Evolutionary conservation across 1,139 yeast genomes (phyloP).

Genomic region (Kurtzmaniella quercitrusa): DNA sequence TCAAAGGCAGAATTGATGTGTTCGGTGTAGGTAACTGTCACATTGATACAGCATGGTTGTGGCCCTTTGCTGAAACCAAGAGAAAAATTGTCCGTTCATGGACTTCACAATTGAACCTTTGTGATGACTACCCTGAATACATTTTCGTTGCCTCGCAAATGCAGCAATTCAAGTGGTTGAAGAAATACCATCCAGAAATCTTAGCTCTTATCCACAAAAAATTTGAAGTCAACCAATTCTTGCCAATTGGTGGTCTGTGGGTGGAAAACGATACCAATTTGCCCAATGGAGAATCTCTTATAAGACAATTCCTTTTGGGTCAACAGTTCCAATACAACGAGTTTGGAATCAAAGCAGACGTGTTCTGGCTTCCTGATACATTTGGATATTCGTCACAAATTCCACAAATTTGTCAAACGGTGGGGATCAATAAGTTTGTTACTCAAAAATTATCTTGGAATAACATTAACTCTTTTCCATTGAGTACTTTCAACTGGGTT

Average conservation of each 20-base stretch:
- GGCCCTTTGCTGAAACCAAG: conserved; percentile 97
- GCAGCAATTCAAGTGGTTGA: conserved; percentile 92
- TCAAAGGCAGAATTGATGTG: conserved; percentile 42
- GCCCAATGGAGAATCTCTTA: conserved; percentile 87
- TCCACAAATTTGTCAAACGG: conserved; percentile 85
- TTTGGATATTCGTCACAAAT: conserved; percentile 95
- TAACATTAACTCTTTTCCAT: conserved; percentile 85
- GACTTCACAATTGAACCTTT: conserved; percentile 85
- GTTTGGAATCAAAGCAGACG: conserved; percentile 70
- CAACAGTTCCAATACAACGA: conserved; percentile 78
- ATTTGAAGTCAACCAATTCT: conserved; percentile 67
- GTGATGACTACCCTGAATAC: conserved; percentile 88
- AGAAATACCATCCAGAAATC: conserved; percentile 78
- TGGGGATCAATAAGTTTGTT: conserved; percentile 78
- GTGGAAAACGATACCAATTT: conserved; percentile 95
- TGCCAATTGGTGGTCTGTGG: conserved; percentile 97
- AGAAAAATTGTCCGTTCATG: conserved; percentile 91
- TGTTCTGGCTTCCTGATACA: conserved; percentile 96
- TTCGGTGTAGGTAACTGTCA: conserved; percentile 92
- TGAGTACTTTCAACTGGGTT: conserved; percentile 90
- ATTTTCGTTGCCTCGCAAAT: conserved; percentile 94
- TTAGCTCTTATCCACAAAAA: conserved; percentile 61
- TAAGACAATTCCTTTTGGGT: conserved; percentile 85
- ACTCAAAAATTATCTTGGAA: conserved; percentile 97
- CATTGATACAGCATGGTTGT: conserved; percentile 95